Conservation (phyloP, 73 alveolate genomes). For the Breviolum minutum region DNA sequence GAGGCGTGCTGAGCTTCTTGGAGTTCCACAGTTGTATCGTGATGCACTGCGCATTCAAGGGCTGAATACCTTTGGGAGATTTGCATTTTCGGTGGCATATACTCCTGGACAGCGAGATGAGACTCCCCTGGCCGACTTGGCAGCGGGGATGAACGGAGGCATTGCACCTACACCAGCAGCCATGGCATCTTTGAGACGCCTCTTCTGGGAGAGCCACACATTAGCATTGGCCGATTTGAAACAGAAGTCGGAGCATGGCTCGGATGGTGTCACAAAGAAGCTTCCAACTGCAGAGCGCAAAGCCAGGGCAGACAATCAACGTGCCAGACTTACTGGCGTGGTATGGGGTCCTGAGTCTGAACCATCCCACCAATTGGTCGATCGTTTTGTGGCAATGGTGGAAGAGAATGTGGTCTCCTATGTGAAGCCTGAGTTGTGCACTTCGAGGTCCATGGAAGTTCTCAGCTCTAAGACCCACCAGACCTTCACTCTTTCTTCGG, state of each 20-base stretch:
- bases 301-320: neutral
- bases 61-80: neutral
- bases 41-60: neutral
- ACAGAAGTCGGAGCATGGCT: neutral
- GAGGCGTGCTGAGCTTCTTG: no score
- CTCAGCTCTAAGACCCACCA: neutral
- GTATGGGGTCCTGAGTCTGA: neutral
- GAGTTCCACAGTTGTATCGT: neutral
- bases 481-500: neutral
- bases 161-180: neutral
- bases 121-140: neutral
- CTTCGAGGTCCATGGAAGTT: neutral
- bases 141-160: neutral
- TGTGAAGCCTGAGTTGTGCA: neutral
- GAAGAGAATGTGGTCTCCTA: neutral
- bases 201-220: no score
- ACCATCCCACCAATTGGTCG: neutral
- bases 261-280: neutral
- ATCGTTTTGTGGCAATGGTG: neutral
- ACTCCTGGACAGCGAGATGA: neutral
- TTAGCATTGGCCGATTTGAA: no score
- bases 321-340: neutral
- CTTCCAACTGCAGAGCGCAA: neutral
- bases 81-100: neutral
- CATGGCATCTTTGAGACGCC: neutral